These are phyloP conservation scores for Camellia oleifera DNA, from an alignment of 179 eudicot species.

Conservation along the genomic window DNA sequence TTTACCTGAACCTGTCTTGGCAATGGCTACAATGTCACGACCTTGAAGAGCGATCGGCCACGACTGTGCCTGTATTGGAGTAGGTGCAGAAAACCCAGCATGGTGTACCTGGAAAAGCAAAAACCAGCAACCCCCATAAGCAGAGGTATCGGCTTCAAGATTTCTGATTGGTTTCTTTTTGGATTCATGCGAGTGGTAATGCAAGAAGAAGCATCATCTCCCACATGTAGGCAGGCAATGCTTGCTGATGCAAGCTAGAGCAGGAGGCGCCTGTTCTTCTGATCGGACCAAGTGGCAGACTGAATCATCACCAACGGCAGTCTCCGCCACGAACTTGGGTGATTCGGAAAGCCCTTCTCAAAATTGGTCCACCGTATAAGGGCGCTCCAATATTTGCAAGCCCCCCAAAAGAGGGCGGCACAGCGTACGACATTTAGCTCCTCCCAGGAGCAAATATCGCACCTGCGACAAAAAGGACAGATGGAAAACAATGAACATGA, in stretches of 20 bases:
- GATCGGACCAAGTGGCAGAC: constrained; percentile 34
- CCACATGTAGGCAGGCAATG: constrained; percentile 49
- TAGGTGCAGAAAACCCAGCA: constrained; percentile 95
- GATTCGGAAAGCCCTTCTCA: constrained; percentile 73
- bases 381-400: constrained; percentile 53
- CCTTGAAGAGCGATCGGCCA: constrained; percentile 97
- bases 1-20: constrained; percentile 98
- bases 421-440: constrained; percentile 99
- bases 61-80: constrained; percentile 98
- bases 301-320: constrained; percentile 75
- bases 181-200: constrained; percentile 29
- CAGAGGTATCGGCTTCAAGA: constrained; percentile 22
- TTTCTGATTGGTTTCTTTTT: constrained; percentile 19
- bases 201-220: constrained; percentile 79
- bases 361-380: constrained; percentile 63
- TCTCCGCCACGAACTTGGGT: constrained; percentile 61
- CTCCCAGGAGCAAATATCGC: constrained; percentile 99
- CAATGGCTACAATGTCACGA: constrained; percentile 93
- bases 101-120: constrained; percentile 57
- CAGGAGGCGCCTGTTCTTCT: constrained; percentile 37
- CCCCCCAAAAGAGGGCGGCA: constrained; percentile 74
- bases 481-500: constrained; percentile 52
- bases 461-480: constrained; percentile 84
- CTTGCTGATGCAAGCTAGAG: constrained; percentile 83
- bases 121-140: constrained; percentile 33